Conservation (phyloP, 306 rosid species). For the Elaeagnus macrophylla region DNA sequence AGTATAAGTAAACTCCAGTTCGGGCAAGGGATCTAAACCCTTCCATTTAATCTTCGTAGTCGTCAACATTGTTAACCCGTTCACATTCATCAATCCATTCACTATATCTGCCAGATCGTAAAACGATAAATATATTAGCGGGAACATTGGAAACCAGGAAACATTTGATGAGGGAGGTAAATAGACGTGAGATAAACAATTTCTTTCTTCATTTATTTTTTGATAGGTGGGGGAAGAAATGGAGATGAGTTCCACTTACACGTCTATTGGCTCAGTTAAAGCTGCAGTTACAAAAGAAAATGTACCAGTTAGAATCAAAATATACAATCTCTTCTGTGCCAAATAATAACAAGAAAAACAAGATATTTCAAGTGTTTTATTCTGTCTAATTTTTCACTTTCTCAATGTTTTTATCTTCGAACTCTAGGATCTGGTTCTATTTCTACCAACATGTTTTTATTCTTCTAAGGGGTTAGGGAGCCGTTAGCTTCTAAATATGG, state of each 20-base stretch:
- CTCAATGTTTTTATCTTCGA: too few species aligned
- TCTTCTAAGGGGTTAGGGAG: too few species aligned
- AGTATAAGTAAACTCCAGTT: too few species aligned
- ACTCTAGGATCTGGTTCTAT: too few species aligned
- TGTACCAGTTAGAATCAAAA: not conserved
- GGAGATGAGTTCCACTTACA: slow-evolving; percentile 35
- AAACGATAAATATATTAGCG: not conserved
- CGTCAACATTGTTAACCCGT: slow-evolving; percentile 66
- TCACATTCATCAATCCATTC: slow-evolving; percentile 97
- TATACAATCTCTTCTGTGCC: not conserved
- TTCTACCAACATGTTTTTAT: too few species aligned
- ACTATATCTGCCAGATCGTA: slow-evolving; percentile 50
- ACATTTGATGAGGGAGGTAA: not conserved
- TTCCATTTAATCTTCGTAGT: slow-evolving; percentile 42
- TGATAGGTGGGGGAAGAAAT: not conserved
- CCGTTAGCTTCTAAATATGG: too few species aligned
- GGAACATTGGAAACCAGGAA: not conserved
- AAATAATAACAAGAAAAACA: not conserved
- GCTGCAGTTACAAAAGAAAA: slow-evolving; percentile 34
- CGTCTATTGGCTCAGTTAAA: slow-evolving; percentile 72
- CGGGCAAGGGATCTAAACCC: too few species aligned
- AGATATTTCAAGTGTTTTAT: not conserved
- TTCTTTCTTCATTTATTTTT: not conserved
- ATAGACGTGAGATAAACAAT: not conserved
- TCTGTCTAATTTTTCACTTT: too few species aligned